Conservation (phyloP, 2,329 filamentous ascomycete genomes). For the Fusarium coicis region DNA sequence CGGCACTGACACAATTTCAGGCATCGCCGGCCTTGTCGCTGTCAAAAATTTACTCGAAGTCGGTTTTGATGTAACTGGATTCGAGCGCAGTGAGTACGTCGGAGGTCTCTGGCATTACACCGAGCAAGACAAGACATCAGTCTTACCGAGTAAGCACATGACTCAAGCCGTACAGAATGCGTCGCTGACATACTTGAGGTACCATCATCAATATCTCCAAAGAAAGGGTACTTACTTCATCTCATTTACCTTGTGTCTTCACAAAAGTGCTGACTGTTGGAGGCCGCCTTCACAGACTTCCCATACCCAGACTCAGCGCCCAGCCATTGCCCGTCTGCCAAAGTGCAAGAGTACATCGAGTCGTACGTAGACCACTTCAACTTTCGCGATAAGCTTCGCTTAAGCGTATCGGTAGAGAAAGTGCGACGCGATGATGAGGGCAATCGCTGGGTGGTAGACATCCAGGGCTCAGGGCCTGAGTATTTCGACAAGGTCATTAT, state of each 20-base stretch:
- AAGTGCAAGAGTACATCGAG: slow-evolving; percentile 49
- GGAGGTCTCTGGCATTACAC: slow-evolving; percentile 58
- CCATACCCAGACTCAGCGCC: slow-evolving; percentile 46
- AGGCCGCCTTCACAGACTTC: slow-evolving; percentile 52
- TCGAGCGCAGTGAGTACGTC: slow-evolving; percentile 54
- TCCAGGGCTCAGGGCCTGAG: slow-evolving; percentile 34
- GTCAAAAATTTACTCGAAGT: slow-evolving; percentile 56
- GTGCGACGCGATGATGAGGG: slow-evolving; percentile 34
- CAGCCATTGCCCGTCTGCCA: slow-evolving; percentile 36
- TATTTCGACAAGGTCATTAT: slow-evolving; percentile 54
- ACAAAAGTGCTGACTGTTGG: neutral
- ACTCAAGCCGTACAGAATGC: accelerated
- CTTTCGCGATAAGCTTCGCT: slow-evolving; percentile 39
- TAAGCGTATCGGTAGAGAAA: slow-evolving; percentile 38
- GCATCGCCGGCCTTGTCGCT: slow-evolving; percentile 51
- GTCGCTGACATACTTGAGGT: slow-evolving; percentile 23
- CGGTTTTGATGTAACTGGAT: slow-evolving; percentile 56
- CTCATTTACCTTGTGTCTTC: accelerated
- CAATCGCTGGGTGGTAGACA: slow-evolving; percentile 44
- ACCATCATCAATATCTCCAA: slow-evolving; percentile 49
- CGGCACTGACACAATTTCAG: slow-evolving; percentile 17
- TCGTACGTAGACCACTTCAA: slow-evolving; percentile 49
- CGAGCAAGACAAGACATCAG: slow-evolving; percentile 51
- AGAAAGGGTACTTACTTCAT: slow-evolving; percentile 35
- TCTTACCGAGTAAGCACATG: slow-evolving; percentile 47